A percentile compares a stretch with the other conserved stretches of the same genome.
Conservation (phyloP, 2,329 filamentous ascomycete species). For the Teratosphaeria nubilosa region DNA sequence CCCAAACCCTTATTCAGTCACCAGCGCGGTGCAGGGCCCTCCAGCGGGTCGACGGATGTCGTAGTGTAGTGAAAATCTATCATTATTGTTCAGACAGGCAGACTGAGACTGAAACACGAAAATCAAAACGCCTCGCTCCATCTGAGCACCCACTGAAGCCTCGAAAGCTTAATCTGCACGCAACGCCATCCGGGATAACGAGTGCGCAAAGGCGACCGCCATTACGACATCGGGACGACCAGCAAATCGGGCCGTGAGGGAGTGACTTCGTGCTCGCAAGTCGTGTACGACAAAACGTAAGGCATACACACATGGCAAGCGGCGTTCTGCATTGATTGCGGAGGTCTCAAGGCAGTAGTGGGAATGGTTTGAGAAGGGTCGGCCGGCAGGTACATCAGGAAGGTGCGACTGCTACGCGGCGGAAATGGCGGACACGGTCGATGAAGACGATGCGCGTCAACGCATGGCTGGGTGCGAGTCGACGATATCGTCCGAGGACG, state of each 20-base stretch:
- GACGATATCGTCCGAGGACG: background rate
- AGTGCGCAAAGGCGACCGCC: background rate
- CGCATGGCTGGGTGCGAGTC: background rate
- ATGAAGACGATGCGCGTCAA: background rate
- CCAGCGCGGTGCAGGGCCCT: too few species aligned
- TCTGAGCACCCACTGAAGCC: background rate
- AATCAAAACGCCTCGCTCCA: background rate
- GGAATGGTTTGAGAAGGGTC: background rate
- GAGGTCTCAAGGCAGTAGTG: background rate
- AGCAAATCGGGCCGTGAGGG: background rate
- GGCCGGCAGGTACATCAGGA: background rate
- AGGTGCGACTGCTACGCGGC: background rate
- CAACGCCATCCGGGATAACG: background rate
- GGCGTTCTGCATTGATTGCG: background rate
- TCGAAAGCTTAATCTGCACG: background rate
- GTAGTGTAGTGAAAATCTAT: too few species aligned
- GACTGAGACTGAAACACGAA: background rate
- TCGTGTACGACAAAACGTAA: background rate
- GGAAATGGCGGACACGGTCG: background rate
- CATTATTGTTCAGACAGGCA: background rate
- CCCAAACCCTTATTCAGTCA: background rate
- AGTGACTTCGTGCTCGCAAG: background rate
- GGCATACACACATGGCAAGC: background rate
- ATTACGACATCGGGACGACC: background rate
- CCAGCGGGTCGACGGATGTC: too few species aligned